Evolutionary conservation across 2,329 filamentous ascomycete genomes (phyloP).

Genomic region (Scorias spongiosa): DNA sequence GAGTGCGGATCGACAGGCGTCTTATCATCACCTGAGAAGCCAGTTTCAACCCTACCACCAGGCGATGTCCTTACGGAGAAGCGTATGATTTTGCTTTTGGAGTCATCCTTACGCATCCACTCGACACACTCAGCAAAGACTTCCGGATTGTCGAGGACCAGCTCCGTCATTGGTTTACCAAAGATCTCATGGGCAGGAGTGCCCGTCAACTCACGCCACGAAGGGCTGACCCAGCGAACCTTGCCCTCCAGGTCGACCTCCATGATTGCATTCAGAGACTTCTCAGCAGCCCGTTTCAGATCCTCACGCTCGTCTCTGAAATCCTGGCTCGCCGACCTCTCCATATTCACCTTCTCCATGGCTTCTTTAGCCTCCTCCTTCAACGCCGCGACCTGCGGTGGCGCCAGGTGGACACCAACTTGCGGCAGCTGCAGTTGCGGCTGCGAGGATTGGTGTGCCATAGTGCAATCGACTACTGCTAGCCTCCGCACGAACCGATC

Average conservation of each 20-base stretch:
- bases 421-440: constrained; percentile 5
- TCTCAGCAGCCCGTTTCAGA: constrained; percentile 85
- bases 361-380: constrained; percentile 20
- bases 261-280: constrained; percentile 90
- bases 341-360: constrained; percentile 26
- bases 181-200: constrained; percentile 57
- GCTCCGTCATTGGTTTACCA: constrained; percentile 62
- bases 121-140: constrained; percentile 75
- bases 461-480: constrained; percentile 1
- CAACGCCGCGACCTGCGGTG: constrained; percentile 29
- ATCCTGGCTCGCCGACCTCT: constrained; percentile 62
- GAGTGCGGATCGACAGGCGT: constrained; percentile 15
- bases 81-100: constrained; percentile 76
- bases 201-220: constrained; percentile 87
- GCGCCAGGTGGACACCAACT: constrained; percentile 19
- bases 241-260: constrained; percentile 82
- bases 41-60: constrained; percentile 8
- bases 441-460: constrained; percentile 4
- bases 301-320: constrained; percentile 90
- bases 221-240: constrained; percentile 91
- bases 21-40: constrained; percentile 9
- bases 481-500: no score
- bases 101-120: constrained; percentile 83
- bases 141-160: constrained; percentile 65
- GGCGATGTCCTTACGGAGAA: constrained; percentile 48